Evolutionary conservation across 192 early-diverging fungal species (phyloP).

Genomic region (Entophlyctis helioformis): DNA sequence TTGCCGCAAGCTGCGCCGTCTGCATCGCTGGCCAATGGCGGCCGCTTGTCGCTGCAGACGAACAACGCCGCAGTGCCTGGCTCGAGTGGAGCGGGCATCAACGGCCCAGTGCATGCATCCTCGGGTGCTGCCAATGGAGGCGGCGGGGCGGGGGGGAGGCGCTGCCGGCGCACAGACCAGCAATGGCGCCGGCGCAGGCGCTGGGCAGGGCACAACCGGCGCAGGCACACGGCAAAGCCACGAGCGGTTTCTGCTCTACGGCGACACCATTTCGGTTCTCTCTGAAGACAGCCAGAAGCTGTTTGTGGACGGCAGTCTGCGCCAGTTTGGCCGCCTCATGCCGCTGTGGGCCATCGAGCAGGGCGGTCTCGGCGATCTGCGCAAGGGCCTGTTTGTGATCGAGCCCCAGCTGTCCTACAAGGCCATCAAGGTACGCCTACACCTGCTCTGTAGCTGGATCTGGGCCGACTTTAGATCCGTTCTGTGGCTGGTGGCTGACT

Average conservation of each 20-base stretch:
- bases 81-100: too few species aligned
- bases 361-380: slow-evolving; percentile 4
- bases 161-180: too few species aligned
- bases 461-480: neutral
- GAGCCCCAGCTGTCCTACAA: slow-evolving; percentile 14
- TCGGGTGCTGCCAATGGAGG: too few species aligned
- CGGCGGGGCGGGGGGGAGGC: too few species aligned
- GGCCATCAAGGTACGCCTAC: slow-evolving; percentile 9
- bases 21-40: too few species aligned
- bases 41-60: too few species aligned
- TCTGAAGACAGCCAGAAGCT: slow-evolving; percentile 9
- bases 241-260: slow-evolving; percentile 8
- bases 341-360: neutral
- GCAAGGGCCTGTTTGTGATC: slow-evolving; percentile 17
- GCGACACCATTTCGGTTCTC: slow-evolving; percentile 9
- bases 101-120: too few species aligned
- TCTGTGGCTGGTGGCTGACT: slow-evolving; percentile 1
- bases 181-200: too few species aligned
- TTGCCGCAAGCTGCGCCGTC: too few species aligned
- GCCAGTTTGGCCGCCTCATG: slow-evolving; percentile 4
- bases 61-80: too few species aligned
- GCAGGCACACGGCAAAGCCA: too few species aligned
- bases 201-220: too few species aligned
- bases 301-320: slow-evolving; percentile 14
- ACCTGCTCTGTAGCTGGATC: neutral